Conservation (phyloP, 345 rosid genomes). For the Euphorbia tirucalli region DNA sequence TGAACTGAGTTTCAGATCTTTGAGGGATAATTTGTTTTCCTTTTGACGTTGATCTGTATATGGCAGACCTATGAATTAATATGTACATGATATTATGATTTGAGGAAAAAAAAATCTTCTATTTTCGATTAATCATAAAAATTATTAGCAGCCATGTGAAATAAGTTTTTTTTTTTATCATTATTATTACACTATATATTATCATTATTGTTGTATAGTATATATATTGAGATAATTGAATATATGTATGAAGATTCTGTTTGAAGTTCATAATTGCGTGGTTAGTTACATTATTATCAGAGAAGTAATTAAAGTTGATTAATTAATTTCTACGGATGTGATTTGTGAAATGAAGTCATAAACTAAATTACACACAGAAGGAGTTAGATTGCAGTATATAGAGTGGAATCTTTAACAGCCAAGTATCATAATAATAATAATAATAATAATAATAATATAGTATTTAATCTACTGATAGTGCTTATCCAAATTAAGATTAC, state of each 20-base stretch:
- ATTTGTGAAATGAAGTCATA: slow-evolving; percentile 9
- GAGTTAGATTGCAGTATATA: slow-evolving; percentile 1
- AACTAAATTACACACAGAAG: slow-evolving; percentile 16
- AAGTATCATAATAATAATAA: neutral
- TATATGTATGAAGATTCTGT: slow-evolving; percentile 13
- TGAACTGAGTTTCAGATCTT: slow-evolving; percentile 34
- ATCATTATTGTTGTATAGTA: neutral
- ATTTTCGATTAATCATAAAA: slow-evolving; percentile 10
- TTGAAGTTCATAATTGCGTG: neutral
- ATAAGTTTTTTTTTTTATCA: slow-evolving; percentile 7
- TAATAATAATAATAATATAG: no score
- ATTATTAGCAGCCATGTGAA: slow-evolving; percentile 26
- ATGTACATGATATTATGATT: slow-evolving; percentile 30
- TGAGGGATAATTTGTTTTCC: slow-evolving; percentile 25
- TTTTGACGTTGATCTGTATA: slow-evolving; percentile 30
- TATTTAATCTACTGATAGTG: no score
- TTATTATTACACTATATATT: no score
- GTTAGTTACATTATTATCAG: no score
- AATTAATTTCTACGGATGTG: neutral
- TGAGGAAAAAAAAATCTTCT: slow-evolving; percentile 12
- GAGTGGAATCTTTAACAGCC: slow-evolving; percentile 14
- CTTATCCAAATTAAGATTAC: no score
- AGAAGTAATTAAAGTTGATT: no score
- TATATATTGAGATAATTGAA: neutral
- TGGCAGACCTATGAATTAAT: slow-evolving; percentile 15